phyloP scores from a whole-genome alignment of 2,329 filamentous ascomycete genomes.

The Fusarium sp. region DNA sequence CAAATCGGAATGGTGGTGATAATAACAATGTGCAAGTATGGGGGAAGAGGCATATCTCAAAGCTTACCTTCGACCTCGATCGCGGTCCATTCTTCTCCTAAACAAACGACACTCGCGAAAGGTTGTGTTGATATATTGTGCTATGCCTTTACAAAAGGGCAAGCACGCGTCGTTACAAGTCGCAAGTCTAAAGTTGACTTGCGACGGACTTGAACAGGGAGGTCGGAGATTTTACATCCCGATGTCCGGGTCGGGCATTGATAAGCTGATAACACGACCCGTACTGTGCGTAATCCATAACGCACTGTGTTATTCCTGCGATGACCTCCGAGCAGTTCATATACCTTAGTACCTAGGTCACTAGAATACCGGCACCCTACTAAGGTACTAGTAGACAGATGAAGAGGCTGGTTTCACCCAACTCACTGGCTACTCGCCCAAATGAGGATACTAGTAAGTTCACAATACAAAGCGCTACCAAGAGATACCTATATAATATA shows the following conservation, averaged over 20 bases:
- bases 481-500: conserved; percentile 5
- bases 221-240: conserved; percentile 41
- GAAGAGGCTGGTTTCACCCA: too few species aligned
- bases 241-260: conserved; percentile 22
- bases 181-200: conserved; percentile 18
- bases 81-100: conserved; percentile 50
- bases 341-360: not conserved
- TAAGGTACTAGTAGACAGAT: not conserved
- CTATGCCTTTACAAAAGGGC: conserved; percentile 28
- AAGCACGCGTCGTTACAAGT: conserved; percentile 40
- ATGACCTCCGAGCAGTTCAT: not conserved
- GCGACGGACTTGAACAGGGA: conserved; percentile 6
- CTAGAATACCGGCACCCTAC: not conserved
- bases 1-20: conserved; percentile 10
- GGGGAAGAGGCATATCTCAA: conserved; percentile 14
- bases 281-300: not conserved
- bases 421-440: too few species aligned
- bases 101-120: conserved; percentile 8
- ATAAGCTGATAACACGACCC: conserved; percentile 29
- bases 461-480: not conserved
- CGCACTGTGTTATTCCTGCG: not conserved
- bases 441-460: not conserved
- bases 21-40: conserved; percentile 1
- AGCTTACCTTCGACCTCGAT: conserved; percentile 54
- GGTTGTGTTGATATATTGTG: conserved; percentile 9